Evolutionary conservation across 805 yeast genomes (phyloP), one percentile per base, ranked within the genome.

Genomic region (Kluyveromyces nonfermentans): DNA sequence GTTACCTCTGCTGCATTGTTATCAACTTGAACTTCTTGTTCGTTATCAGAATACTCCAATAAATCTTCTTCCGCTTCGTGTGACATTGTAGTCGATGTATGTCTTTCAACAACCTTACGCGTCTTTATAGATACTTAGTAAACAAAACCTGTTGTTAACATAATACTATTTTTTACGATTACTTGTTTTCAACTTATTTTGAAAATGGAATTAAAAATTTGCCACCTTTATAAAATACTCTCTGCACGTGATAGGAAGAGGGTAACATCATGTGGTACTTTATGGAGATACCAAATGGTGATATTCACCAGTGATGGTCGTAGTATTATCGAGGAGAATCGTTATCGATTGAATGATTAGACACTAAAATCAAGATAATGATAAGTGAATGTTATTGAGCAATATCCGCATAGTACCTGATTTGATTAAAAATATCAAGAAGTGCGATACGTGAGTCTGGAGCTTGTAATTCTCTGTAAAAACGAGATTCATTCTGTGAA

Each of bases 21-120:
- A 44, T 77, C 75, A 53, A 65, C 77, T 55, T 83, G 86, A 58
- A 86, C 81, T 67, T 85, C 82, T 68, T 93, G 97, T 73, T 90
- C 98, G 67, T 94, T 85, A 67, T 93, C 98, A 66, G 97, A 89
- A 80, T 93, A 93, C 68, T 93, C 98, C 71, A 93, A 81, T 66
- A 93, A 80, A 77, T 93, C 98, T 85, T 93, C 98, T 84, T 90
- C 97, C 63, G 93, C 94, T 77, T 85, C 94, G 82, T 85, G 85
- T 45, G 96, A 86, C 95, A 86, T 85, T 42, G 44, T 37, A 22
- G 16, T 33, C 36, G 15, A 21, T 32, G 41, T 33, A n/a, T 12
- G 33, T 33, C 18, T n/a, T n/a, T n/a, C 18, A 18, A 18, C 22
- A 33, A 28, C 20, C 30, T 14, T 25, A 25, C 30, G 12, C 30